Evolutionary conservation across 108 stramenopile species (phyloP), one percentile per base, ranked within the genome.

Genomic region (Parietichytrium sp.): DNA sequence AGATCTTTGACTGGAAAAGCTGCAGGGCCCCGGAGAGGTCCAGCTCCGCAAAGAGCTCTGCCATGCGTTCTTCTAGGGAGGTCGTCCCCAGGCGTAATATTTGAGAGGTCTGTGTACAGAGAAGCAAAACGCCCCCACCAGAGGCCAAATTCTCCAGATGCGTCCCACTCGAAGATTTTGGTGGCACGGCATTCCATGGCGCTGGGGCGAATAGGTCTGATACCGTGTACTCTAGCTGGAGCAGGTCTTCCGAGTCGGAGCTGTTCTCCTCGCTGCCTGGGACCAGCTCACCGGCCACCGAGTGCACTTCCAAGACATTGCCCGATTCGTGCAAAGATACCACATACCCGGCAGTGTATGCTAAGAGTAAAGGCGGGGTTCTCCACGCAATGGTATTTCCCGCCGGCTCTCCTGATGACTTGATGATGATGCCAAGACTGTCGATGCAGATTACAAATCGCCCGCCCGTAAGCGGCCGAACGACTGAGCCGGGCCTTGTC

Each of bases 361-460:
- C 61, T 10, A 42, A 45, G 7, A 23, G 61, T 7, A 72, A 42
- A 16, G 61, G 61, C 10, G 61, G 61, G 23, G 61, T 23, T 16
- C 38, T 45, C 61, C 61, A 72, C 20, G 45, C 61, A 27, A 72
- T 72, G 10, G 61, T 72, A 27, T 42, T 72, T 10, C 61, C 61
- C 10, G 38, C 45, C 38, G 61, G 61, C 42, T 72, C 38, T 7
- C 61, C 61, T 31, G 61, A 72, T 6, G 61, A 16, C 10, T 72
- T 45, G 2, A 72, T 72, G 42, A 72, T 42, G 20, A 72, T 72
- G 61, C 61, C 61, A 6, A 72, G 42, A 10, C 61, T 42, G 20
- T 72, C 61, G 2, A 72, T 42, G 33, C 36, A 45, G 38, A 72
- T 72, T 16, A 72, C 23, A 25, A 72, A 72, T 2, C 61, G 61